phyloP scores from a whole-genome alignment of 306 rosid species.

The Pyrus communis region DNA sequence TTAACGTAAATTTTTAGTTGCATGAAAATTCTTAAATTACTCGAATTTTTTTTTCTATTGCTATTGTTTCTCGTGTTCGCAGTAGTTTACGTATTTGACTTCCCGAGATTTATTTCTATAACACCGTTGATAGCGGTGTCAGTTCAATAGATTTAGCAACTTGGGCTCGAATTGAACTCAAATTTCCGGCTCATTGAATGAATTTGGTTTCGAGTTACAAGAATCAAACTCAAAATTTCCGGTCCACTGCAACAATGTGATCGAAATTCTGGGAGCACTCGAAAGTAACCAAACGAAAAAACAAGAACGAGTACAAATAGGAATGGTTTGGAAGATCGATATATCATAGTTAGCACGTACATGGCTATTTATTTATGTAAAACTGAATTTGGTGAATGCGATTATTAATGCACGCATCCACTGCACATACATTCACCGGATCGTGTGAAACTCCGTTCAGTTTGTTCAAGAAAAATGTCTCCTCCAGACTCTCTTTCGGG shows the following conservation, averaged over 20 bases:
- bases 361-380: conserved; percentile 38
- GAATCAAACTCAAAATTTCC: too few species aligned
- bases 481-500: conserved; percentile 30
- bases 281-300: not conserved
- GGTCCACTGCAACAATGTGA: too few species aligned
- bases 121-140: too few species aligned
- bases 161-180: too few species aligned
- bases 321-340: not conserved
- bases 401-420: not conserved
- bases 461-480: conserved; percentile 27
- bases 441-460: not conserved
- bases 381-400: not conserved
- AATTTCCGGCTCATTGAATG: too few species aligned
- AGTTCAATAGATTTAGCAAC: too few species aligned
- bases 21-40: not conserved
- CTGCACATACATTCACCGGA: not conserved
- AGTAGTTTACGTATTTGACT: too few species aligned
- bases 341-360: not conserved
- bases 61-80: too few species aligned
- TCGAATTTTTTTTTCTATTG: too few species aligned
- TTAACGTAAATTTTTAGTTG: too few species aligned
- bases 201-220: too few species aligned
- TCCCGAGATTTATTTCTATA: too few species aligned
- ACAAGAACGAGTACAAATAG: not conserved
- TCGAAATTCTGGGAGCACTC: not conserved